Evolutionary conservation across 2,329 filamentous ascomycete species (phyloP), one percentile per base, ranked within the genome.

Genomic region (Fusarium xyrophilum): DNA sequence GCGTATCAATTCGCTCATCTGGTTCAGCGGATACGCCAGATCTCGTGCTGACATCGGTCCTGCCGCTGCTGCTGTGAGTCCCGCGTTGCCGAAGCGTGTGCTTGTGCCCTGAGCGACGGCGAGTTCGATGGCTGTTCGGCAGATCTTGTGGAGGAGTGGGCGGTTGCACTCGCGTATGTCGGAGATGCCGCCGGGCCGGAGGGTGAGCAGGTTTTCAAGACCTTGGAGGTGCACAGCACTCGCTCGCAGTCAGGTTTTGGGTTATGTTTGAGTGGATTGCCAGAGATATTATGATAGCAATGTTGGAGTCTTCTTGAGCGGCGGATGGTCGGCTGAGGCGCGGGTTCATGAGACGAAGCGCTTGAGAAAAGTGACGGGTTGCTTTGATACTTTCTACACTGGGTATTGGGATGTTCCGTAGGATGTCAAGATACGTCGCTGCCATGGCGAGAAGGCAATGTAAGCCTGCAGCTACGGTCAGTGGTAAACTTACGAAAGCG

Each of bases 361-460:
- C 51, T 44, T 72, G 69, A 3, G 69, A 70, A 32, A 72, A 72
- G 36, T 70, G 70, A 1, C 58, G 55, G 3, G 65, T 72, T 21
- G 69, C 69, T 30, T 72, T 69, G 8, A 70, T 56, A n/a, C 67
- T 64, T 59, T 72, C 70, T 10, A 59, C 47, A 23, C 56, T 63
- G 15, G 60, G 57, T 19, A 40, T 59, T 17, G 60, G 53, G 6
- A 56, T 39, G 35, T 58, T 65, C 23, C 58, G 44, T 32, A 72
- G 61, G 46, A 72, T 36, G 19, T 58, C 59, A 17, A 70, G 55
- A 17, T 67, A 69, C 4, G 70, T 70, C 36, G 67, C 62, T 14
- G 59, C 52, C 70, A 72, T 72, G 0, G 65, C 70, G 19, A 72
- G 67, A 7, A 72, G 54, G 36, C 67, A 72, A 40, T 72, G 70